A percentile compares a stretch with the other conserved stretches of the same genome.
phyloP scores from a whole-genome alignment of 1,284 basidiomycete genomes.

The Schizophyllum amplum region DNA sequence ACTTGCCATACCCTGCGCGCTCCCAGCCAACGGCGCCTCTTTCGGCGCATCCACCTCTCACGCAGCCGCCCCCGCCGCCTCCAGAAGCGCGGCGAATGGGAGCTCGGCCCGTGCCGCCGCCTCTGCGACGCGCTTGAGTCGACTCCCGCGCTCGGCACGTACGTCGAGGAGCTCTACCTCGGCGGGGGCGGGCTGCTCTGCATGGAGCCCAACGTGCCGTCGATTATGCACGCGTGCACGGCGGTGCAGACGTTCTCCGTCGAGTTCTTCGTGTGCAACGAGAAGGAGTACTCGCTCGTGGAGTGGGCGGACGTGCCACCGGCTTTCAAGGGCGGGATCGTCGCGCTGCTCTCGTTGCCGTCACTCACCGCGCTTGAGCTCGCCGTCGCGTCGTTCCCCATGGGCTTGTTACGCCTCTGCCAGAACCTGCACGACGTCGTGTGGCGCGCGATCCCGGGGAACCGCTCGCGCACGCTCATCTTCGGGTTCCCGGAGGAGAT shows the following conservation, averaged over 20 bases:
- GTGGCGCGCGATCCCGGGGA: not conserved
- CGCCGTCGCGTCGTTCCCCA: not conserved
- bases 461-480: not conserved
- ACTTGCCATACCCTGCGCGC: not conserved
- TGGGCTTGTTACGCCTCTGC: not conserved
- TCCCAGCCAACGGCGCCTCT: not conserved
- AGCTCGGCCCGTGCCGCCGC: not conserved
- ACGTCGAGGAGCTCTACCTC: not conserved
- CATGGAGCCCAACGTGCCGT: not conserved
- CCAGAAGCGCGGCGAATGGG: not conserved
- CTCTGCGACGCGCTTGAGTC: not conserved
- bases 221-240: not conserved
- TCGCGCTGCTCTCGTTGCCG: not conserved
- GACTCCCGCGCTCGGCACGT: not conserved
- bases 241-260: not conserved
- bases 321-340: not conserved
- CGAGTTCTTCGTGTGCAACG: not conserved
- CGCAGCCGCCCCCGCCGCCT: not conserved
- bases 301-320: not conserved
- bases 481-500: not conserved
- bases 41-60: not conserved
- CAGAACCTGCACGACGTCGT: not conserved
- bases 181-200: not conserved
- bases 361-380: not conserved
- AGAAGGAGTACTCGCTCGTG: not conserved